Evolutionary conservation across 1,284 basidiomycete genomes (phyloP).

Genomic region (Austroboletus novae-zelandiae): DNA sequence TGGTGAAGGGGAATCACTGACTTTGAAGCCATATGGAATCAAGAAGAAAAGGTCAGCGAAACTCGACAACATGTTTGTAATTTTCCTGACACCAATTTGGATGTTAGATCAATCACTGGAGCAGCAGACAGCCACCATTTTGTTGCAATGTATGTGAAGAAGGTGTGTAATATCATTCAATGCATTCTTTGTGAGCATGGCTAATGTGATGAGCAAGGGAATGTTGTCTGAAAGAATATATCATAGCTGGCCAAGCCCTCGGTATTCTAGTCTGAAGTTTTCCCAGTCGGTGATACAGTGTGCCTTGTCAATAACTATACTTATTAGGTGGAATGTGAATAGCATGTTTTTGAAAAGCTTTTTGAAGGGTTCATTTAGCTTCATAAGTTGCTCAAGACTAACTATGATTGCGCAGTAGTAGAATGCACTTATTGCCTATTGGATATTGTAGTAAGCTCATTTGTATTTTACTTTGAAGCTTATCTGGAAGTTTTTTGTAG

Average conservation of each 20-base stretch:
- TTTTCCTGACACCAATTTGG: slow-evolving; percentile 23
- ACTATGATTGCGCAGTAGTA: neutral
- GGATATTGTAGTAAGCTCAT: too few species aligned
- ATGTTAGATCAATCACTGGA: slow-evolving; percentile 35
- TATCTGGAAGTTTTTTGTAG: neutral
- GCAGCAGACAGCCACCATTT: neutral
- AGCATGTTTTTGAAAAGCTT: neutral
- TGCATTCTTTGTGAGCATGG: neutral
- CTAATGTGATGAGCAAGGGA: slow-evolving; percentile 1
- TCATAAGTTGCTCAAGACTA: slow-evolving; percentile 5
- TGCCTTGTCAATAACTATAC: slow-evolving; percentile 8
- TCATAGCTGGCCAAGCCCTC: slow-evolving; percentile 1
- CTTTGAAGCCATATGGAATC: slow-evolving; percentile 14
- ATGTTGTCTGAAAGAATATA: neutral
- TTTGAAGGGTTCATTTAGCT: too few species aligned
- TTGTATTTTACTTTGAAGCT: too few species aligned
- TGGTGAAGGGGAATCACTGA: slow-evolving; percentile 8
- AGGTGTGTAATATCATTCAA: neutral
- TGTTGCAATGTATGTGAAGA: neutral
- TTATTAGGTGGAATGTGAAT: slow-evolving; percentile 5
- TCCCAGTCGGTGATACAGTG: slow-evolving; percentile 10
- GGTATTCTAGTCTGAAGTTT: slow-evolving; percentile 7
- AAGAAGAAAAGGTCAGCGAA: slow-evolving; percentile 31
- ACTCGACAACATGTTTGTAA: slow-evolving; percentile 19
- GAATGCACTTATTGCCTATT: too few species aligned